Evolutionary conservation across 345 rosid species (phyloP).

Genomic region (Populus tremula): DNA sequence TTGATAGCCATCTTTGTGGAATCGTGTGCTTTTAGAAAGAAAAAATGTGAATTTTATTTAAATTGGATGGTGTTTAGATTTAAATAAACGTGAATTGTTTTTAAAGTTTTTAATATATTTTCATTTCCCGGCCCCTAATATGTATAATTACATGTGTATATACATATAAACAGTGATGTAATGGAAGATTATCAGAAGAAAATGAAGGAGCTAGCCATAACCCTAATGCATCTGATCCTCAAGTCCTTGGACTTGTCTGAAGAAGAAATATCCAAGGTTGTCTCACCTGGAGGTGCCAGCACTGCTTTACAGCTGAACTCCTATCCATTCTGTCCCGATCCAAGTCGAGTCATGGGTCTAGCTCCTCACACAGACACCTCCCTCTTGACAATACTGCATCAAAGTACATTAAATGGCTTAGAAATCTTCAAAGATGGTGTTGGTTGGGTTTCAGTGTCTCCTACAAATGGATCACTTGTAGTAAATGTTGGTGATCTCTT

Average conservation of each 20-base stretch:
- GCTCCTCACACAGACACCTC: slow-evolving; percentile 91
- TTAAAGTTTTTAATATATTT: no score
- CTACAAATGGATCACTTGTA: slow-evolving; percentile 54
- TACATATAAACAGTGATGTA: slow-evolving; percentile 38
- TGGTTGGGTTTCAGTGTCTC: slow-evolving; percentile 67
- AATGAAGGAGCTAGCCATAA: slow-evolving; percentile 53
- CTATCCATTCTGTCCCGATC: slow-evolving; percentile 80
- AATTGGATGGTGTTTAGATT: background rate
- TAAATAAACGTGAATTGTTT: no score
- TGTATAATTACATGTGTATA: background rate
- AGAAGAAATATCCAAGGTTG: slow-evolving; percentile 32
- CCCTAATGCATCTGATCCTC: slow-evolving; percentile 46
- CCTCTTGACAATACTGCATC: slow-evolving; percentile 66
- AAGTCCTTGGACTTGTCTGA: slow-evolving; percentile 36
- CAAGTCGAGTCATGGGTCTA: slow-evolving; percentile 64
- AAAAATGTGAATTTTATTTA: no score
- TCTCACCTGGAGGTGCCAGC: slow-evolving; percentile 5
- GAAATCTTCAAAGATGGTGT: slow-evolving; percentile 51
- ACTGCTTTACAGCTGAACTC: slow-evolving; percentile 70
- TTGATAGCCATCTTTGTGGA: background rate
- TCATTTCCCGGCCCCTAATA: background rate
- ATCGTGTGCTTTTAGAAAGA: background rate
- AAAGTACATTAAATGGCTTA: slow-evolving; percentile 49
- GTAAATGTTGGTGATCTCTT: slow-evolving; percentile 84
- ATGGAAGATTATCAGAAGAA: slow-evolving; percentile 67